phyloP scores from a whole-genome alignment of 1,139 yeast genomes.

The Saccharomyces hybrid region DNA sequence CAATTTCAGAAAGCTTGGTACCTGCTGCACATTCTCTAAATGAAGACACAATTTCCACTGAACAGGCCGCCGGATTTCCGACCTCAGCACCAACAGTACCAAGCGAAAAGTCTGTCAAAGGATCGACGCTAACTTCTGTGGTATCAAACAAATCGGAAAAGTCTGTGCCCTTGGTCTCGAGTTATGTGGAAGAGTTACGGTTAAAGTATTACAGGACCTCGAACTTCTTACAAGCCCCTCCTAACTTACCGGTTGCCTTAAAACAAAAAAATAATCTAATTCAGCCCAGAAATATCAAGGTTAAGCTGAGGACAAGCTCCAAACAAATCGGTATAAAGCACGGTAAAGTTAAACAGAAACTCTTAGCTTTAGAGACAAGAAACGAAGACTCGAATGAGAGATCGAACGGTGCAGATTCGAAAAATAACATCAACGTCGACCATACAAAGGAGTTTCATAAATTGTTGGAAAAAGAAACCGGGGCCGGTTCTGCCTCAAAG shows the following conservation, averaged over 20 bases:
- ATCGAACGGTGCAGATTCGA: slow-evolving; percentile 5
- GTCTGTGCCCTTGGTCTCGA: slow-evolving; percentile 26
- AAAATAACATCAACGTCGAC: slow-evolving; percentile 15
- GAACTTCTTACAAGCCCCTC: slow-evolving; percentile 31
- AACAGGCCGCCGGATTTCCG: background rate
- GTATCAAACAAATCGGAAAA: slow-evolving; percentile 18
- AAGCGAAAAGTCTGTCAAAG: slow-evolving; percentile 1
- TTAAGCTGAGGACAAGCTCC: slow-evolving; percentile 31
- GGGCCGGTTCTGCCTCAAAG: slow-evolving; percentile 8
- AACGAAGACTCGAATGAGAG: slow-evolving; percentile 18
- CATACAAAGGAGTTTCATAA: slow-evolving; percentile 31
- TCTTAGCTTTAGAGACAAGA: slow-evolving; percentile 29
- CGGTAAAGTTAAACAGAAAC: slow-evolving; percentile 31
- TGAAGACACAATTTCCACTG: background rate
- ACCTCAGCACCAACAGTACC: slow-evolving; percentile 1
- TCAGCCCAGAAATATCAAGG: slow-evolving; percentile 31
- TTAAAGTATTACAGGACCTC: slow-evolving; percentile 29
- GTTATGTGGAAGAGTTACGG: slow-evolving; percentile 31
- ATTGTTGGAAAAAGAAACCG: slow-evolving; percentile 17
- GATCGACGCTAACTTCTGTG: slow-evolving; percentile 5
- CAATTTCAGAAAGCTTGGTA: background rate
- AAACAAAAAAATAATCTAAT: slow-evolving; percentile 29
- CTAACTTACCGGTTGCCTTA: slow-evolving; percentile 28
- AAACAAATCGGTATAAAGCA: slow-evolving; percentile 33
- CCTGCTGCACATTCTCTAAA: background rate